Evolutionary conservation across 2,329 filamentous ascomycete genomes (phyloP), one percentile per base, ranked within the genome.

Genomic region (Cercospora brassicicola): DNA sequence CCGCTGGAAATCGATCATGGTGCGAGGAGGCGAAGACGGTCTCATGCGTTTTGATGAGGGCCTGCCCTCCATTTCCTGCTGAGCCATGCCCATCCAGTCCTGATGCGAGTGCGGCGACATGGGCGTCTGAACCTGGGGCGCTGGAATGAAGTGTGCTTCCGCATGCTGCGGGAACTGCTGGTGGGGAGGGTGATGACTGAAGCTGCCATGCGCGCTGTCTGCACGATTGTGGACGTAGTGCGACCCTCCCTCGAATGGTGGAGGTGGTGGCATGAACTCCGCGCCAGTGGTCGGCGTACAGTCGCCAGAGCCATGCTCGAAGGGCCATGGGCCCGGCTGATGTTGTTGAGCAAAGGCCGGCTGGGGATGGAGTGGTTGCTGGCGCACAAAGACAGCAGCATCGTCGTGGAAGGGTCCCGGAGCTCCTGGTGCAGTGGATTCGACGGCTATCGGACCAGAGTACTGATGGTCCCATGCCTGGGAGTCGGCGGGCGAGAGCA

Each of bases 201-300:
- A 82, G 77, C 78, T 72, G 36, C 83, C 80, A 74, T 73, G 75
- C 20, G 70, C 72, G 60, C 73, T 74, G 53, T 77, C 75, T 18
- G 67, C 62, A 10, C 72, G 71, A n/a, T 68, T 71, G 39, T 73
- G 71, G 3, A 68, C 48, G 62, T 73, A 77, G 13, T 67, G 70
- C 11, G 67, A 53, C 23, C 65, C 64, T n/a, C 66, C 67, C 7
- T 74, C 72, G 53, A 86, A 87, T 18, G 66, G 59, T 15, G 61
- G 64, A 10, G 73, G 67, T 18, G 72, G 73, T 45, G 74, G 73
- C 69, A 76, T 72, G 74, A 91, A 90, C 75, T 92, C 91, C 63
- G 88, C 89, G 76, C 91, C 93, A 71, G 87, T 84, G 69, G 88
- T 89, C 69, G 93, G 90, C 6, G 92, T 94, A 79, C 88, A 90